Percentiles rank a stretch among this genome's conserved stretches.
phyloP scores from a whole-genome alignment of 805 yeast genomes.

The Pichia insulana region DNA sequence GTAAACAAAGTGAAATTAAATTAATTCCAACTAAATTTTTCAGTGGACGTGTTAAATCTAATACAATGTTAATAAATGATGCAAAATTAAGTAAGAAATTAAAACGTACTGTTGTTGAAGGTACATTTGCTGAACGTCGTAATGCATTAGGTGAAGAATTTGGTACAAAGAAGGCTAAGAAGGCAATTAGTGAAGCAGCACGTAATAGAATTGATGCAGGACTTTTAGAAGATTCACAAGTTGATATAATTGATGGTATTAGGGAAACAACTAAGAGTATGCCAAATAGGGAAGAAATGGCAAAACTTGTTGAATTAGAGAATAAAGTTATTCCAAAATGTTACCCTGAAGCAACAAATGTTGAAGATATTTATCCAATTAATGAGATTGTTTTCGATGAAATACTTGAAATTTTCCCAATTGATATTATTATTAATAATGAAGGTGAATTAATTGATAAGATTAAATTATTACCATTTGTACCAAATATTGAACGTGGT shows the following conservation, averaged over 20 bases:
- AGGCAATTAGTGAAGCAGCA: conserved; percentile 72
- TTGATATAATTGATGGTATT: conserved; percentile 77
- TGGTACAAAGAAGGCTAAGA: conserved; percentile 94
- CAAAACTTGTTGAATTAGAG: conserved; percentile 41
- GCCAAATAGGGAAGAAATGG: conserved; percentile 63
- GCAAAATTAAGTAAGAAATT: conserved; percentile 8
- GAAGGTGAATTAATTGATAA: conserved; percentile 23
- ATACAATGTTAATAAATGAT: conserved; percentile 9
- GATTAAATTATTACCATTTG: conserved; percentile 5
- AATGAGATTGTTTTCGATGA: conserved; percentile 57
- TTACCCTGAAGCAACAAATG: conserved; percentile 69
- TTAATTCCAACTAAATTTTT: conserved; percentile 30
- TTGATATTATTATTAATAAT: conserved; percentile 39
- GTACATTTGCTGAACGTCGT: conserved; percentile 39
- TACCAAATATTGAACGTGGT: conserved; percentile 5
- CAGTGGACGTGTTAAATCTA: conserved; percentile 31
- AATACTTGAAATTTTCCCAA: conserved; percentile 58
- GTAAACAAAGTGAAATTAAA: conserved; percentile 48
- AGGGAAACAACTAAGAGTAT: conserved; percentile 58
- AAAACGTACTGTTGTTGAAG: conserved; percentile 8
- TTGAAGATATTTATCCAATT: conserved; percentile 76
- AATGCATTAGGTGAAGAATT: conserved; percentile 89
- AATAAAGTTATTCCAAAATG: conserved; percentile 82
- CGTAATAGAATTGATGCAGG: conserved; percentile 83
- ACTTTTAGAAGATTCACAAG: conserved; percentile 56